These are phyloP conservation scores for Puccinia triticina DNA, from an alignment of 1,284 basidiomycete species.

Conservation along the genomic window DNA sequence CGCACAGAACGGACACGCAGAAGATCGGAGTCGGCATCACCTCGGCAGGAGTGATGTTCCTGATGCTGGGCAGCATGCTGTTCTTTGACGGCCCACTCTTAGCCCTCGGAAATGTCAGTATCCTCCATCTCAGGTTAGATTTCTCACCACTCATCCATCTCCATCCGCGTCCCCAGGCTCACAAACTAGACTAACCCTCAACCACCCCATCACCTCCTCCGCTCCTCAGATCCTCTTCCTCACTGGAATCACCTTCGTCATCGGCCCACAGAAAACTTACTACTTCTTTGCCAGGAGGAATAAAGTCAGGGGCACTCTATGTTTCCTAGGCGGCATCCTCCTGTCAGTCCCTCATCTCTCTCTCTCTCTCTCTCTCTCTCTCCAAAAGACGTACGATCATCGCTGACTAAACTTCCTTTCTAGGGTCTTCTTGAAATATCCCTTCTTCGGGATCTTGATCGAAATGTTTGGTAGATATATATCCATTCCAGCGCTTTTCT, in stretches of 20 bases:
- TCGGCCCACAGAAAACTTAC: slow-evolving; percentile 88
- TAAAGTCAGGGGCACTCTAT: slow-evolving; percentile 81
- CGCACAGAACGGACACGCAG: slow-evolving; percentile 9
- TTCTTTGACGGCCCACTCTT: slow-evolving; percentile 97
- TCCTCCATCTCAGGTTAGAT: slow-evolving; percentile 19
- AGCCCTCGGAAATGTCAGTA: slow-evolving; percentile 80
- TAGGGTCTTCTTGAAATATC: slow-evolving; percentile 82
- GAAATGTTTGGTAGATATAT: slow-evolving; percentile 96
- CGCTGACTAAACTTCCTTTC: not conserved
- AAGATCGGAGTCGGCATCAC: slow-evolving; percentile 77
- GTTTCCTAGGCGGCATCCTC: slow-evolving; percentile 60
- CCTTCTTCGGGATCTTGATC: slow-evolving; percentile 86
- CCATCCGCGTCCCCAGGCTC: no score
- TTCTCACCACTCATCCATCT: not conserved
- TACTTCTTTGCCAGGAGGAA: slow-evolving; percentile 97
- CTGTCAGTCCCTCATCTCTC: slow-evolving; percentile 51
- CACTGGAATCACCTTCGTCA: slow-evolving; percentile 86
- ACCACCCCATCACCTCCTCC: slow-evolving; percentile 69
- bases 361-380: slow-evolving; percentile 15
- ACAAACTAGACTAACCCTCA: not conserved
- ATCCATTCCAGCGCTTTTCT: slow-evolving; percentile 20
- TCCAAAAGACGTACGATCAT: not conserved
- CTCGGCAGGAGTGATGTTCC: slow-evolving; percentile 94
- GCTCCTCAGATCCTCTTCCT: slow-evolving; percentile 72
- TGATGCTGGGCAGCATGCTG: slow-evolving; percentile 90